Base-by-base conservation (phyloP, 2,329 filamentous ascomycete genomes). In the Aspergillus aculeatinus region DNA sequence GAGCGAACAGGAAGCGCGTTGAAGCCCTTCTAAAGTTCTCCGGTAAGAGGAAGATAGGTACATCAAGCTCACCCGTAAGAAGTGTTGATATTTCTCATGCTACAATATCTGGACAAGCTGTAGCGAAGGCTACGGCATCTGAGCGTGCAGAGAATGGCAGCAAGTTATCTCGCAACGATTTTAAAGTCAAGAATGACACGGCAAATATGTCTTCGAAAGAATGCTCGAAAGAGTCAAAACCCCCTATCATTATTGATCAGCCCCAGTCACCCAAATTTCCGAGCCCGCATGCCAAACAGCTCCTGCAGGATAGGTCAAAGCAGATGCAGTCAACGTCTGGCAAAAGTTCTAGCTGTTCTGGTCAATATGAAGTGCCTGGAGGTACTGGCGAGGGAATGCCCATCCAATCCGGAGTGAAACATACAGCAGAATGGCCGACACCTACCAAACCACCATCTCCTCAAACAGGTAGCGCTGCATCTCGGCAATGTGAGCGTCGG, bases 1-100 rank as follows among this genome's bases (percentile, higher is more conserved):
- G 80, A 66, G 70, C 77, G 47, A 80, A 81, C 66, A 73, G 74
- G 48, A 78, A 78, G 57, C 77, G 78, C n/a, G 76, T 85, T 33
- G 77, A 80, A 60, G 76, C 70, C 33, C 70, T 81, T 19, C 71
- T 81, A 21, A 80, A 77, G 64, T 77, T 81, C 52, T 73, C 74
- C 25, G 72, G 71, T 47, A 79, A 77, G 65, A 72, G 64, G 54
- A 77, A 72, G 67, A 29, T 61, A 4, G 61, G 65, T 48, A 64
- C 63, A 12, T 64, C 68, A n/a, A 66, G 65, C 58, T 68, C 68
- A 21, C 66, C 70, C 19, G 53, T 57, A 12, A 70, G 69, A 31
- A 68, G 68, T 25, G 65, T 66, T 6, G 70, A 72, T n/a, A 21
- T 55, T 29, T 50, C 59, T 39, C 60, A 61, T 39, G 23, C 27